phyloP scores from a whole-genome alignment of 1,284 basidiomycete species.

The Sanghuangporus weigelae region DNA sequence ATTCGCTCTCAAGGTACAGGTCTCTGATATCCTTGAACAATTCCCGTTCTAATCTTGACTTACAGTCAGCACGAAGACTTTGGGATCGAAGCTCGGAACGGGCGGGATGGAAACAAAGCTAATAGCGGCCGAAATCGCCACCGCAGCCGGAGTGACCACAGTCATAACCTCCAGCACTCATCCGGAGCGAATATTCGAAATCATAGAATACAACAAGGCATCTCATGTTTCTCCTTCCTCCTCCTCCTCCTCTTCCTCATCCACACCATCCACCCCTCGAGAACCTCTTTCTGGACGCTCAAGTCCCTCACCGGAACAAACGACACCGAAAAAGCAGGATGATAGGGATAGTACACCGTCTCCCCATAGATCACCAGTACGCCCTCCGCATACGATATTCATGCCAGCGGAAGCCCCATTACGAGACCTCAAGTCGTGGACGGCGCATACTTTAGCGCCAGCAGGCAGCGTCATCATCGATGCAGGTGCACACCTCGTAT shows the following conservation, averaged over 20 bases:
- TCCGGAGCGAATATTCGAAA: constrained; percentile 74
- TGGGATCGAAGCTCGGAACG: constrained; percentile 91
- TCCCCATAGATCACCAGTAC: constrained; percentile 6
- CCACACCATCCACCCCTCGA: constrained; percentile 30
- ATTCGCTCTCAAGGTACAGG: constrained; percentile 75
- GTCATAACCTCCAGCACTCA: constrained; percentile 83
- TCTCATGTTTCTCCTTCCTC: not conserved
- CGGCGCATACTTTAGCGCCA: constrained; percentile 86
- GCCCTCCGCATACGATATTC: constrained; percentile 89
- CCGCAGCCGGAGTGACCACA: constrained; percentile 92
- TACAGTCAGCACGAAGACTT: constrained; percentile 83
- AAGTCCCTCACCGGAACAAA: constrained; percentile 29
- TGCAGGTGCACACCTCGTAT: constrained; percentile 81
- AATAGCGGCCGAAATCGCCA: constrained; percentile 96
- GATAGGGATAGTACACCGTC: constrained; percentile 3
- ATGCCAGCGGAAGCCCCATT: constrained; percentile 69
- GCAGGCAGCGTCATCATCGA: constrained; percentile 88
- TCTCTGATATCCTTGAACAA: not conserved
- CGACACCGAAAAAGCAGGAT: constrained; percentile 1
- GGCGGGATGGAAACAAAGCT: constrained; percentile 99
- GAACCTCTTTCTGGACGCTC: constrained; percentile 31
- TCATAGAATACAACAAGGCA: constrained; percentile 70
- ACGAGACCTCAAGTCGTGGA: constrained; percentile 93
- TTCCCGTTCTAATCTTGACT: not conserved
- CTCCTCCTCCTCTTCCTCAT: constrained; percentile 18